A percentile compares a stretch with the other conserved stretches of the same genome.
Evolutionary conservation across 257 asterid genomes (phyloP).

Genomic region (Nyctanthes arbortristis): DNA sequence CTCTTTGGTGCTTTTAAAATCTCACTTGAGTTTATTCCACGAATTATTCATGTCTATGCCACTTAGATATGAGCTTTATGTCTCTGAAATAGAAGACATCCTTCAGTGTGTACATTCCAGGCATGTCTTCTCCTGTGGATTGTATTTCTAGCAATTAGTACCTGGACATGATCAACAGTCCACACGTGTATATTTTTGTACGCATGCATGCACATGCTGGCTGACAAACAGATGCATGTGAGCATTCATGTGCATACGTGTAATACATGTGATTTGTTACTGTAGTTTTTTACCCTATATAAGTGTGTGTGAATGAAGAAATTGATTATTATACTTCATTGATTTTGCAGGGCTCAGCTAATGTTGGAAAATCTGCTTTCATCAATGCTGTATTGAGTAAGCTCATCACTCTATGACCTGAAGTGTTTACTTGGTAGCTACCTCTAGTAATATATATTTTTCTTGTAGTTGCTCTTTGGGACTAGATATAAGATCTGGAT

Average conservation of each 20-base stretch:
- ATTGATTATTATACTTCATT: slow-evolving; percentile 19
- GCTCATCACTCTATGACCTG: slow-evolving; percentile 28
- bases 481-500: not conserved
- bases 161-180: not conserved
- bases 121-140: not conserved
- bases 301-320: not conserved
- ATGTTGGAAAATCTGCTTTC: slow-evolving; percentile 97
- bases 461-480: not conserved
- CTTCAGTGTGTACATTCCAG: not conserved
- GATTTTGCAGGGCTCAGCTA: slow-evolving; percentile 85
- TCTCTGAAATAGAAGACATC: not conserved
- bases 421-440: not conserved
- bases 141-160: not conserved
- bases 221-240: not conserved
- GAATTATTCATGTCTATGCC: not conserved
- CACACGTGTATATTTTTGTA: not conserved
- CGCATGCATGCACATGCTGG: not conserved
- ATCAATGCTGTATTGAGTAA: slow-evolving; percentile 91
- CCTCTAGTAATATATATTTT: no score
- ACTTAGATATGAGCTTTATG: not conserved
- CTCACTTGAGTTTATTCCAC: not conserved
- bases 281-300: not conserved
- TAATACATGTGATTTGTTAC: not conserved
- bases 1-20: not conserved
- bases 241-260: not conserved